Conservation (phyloP, 345 rosid species). For the Hypericum perforatum region DNA sequence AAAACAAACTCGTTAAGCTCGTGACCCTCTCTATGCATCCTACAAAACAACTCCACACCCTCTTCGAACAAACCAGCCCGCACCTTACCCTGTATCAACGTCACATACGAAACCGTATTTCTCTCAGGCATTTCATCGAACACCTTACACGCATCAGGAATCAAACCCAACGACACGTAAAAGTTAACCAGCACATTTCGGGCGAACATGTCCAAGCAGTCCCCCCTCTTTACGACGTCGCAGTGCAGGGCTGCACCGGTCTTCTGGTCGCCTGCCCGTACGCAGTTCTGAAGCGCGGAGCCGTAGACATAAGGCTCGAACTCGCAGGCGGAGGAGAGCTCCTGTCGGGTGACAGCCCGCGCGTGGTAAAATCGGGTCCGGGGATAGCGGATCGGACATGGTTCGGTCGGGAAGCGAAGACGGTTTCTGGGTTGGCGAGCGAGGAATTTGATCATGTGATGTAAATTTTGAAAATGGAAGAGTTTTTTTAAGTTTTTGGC, state of each 20-base stretch:
- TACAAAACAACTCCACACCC: background rate
- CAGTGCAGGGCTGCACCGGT: constrained; percentile 44
- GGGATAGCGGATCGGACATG: no score
- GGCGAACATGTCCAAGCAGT: constrained; percentile 62
- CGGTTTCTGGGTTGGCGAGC: no score
- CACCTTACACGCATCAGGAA: constrained; percentile 36
- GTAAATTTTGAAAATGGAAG: no score
- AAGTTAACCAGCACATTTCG: constrained; percentile 48
- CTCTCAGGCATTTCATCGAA: constrained; percentile 68
- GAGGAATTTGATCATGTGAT: no score
- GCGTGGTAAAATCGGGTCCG: background rate
- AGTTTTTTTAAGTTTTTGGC: no score
- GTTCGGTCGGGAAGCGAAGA: no score
- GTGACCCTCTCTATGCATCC: constrained; percentile 20
- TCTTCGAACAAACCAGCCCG: constrained; percentile 9
- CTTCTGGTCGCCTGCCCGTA: constrained; percentile 35
- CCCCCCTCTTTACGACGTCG: constrained; percentile 48
- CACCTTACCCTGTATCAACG: constrained; percentile 37
- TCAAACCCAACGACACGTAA: constrained; percentile 30
- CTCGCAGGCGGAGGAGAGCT: constrained; percentile 4
- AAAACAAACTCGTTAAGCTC: constrained; percentile 71
- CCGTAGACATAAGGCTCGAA: constrained; percentile 44
- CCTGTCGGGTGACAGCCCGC: constrained; percentile 16
- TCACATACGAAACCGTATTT: constrained; percentile 57
- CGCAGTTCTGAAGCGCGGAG: constrained; percentile 45